phyloP scores from a whole-genome alignment of 257 asterid genomes.

The Phtheirospermum japonicum region DNA sequence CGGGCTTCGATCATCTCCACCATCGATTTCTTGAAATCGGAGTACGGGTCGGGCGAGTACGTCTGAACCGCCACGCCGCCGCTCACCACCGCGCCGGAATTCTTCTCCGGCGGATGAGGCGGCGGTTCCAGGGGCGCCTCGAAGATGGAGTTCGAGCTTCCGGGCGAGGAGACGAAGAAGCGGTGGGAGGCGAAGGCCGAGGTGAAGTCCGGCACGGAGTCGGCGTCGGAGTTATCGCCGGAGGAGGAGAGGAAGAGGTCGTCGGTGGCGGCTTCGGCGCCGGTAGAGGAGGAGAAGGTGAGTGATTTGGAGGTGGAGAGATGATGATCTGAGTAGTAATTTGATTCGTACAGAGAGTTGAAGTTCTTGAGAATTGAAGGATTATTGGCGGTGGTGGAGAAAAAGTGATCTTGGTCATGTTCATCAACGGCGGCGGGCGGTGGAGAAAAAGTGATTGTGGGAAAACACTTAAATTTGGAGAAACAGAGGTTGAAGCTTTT shows the following conservation, averaged over 20 bases:
- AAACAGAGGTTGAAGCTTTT: constrained; percentile 60
- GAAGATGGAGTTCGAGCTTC: constrained; percentile 67
- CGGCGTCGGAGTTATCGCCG: constrained; percentile 33
- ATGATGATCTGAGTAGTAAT: constrained; percentile 28
- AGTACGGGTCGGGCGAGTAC: constrained; percentile 63
- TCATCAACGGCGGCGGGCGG: constrained; percentile 32
- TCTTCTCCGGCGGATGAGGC: constrained; percentile 19
- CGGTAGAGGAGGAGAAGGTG: constrained; percentile 36
- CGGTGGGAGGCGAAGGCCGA: constrained; percentile 71
- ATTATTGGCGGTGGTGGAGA: constrained; percentile 13
- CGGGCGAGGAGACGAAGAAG: constrained; percentile 82
- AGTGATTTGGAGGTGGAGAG: constrained; percentile 43
- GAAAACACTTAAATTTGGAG: constrained; percentile 73
- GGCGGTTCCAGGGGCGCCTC: constrained; percentile 31
- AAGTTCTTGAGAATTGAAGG: constrained; percentile 43
- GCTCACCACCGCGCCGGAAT: constrained; percentile 21
- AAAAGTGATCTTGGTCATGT: constrained; percentile 18
- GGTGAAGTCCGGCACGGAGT: constrained; percentile 52
- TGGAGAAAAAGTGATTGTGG: constrained; percentile 36
- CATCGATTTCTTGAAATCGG: constrained; percentile 71
- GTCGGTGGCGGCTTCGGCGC: constrained; percentile 17
- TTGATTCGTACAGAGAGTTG: constrained; percentile 51
- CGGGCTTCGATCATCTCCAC: constrained; percentile 75
- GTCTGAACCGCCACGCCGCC: constrained; percentile 68
- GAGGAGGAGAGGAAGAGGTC: constrained; percentile 33